Evolutionary conservation across 2,329 filamentous ascomycete species (phyloP).

Genomic region (Ceratocystis eucalypticola): DNA sequence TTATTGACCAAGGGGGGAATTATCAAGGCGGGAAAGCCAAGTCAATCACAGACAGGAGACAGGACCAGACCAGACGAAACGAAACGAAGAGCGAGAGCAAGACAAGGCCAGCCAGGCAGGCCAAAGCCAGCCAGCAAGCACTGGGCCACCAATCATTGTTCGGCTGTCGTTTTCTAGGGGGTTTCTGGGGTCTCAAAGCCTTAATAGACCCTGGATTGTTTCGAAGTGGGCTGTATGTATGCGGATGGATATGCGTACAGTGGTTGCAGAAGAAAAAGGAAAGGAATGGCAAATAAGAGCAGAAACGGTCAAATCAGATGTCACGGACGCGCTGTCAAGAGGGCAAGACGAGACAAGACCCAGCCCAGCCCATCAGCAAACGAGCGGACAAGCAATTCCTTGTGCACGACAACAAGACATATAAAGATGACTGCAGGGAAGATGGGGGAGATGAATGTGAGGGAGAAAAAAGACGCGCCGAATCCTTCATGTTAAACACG

Average conservation of each 20-base stretch:
- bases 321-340: conserved; percentile 8
- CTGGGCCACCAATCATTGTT: conserved; percentile 8
- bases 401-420: no score
- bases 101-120: background rate
- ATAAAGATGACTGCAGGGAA: background rate
- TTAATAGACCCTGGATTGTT: background rate
- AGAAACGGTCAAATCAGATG: conserved; percentile 1
- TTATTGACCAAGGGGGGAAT: background rate
- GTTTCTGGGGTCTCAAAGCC: background rate
- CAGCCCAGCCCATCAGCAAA: no score
- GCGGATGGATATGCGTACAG: conserved; percentile 1
- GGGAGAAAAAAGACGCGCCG: conserved; percentile 2
- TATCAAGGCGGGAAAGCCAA: background rate
- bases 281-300: background rate
- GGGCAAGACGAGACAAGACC: background rate
- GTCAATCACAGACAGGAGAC: conserved; percentile 5
- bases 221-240: background rate
- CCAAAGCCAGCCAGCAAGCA: background rate
- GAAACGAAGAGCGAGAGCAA: conserved; percentile 11
- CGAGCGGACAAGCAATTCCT: no score
- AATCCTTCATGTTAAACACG: conserved; percentile 3
- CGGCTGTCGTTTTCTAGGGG: no score
- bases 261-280: conserved; percentile 1
- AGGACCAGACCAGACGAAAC: conserved; percentile 14
- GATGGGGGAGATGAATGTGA: background rate